Evolutionary conservation across 1,139 yeast species (phyloP), one percentile per base, ranked within the genome.

Genomic region (Martiniozyma asiatica): DNA sequence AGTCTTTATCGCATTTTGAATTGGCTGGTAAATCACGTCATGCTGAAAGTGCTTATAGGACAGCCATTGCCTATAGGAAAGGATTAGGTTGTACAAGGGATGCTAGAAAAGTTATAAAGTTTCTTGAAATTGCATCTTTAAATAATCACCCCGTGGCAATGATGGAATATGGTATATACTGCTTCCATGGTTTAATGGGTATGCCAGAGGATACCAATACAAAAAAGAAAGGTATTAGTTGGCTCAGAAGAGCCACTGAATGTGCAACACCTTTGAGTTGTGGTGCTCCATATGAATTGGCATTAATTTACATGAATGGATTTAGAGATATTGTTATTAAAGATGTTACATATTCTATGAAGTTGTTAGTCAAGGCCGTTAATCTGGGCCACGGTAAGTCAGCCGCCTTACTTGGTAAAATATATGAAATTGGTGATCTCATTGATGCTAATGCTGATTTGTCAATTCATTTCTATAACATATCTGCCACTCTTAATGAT

Each of bases 111-210:
- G 89, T 94, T 1, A 59, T 84, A 9, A 93, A 82, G 42, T 85
- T 77, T 52, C 59, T 84, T 38, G 78, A 81, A 48, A 77, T 77
- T 53, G 94, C 97, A 0, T 94, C 97, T 0, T 68, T 87, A 18
- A 78, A 79, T 48, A 82, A 82, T 48, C 98, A 89, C 51, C 85
- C 96, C 0, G 89, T 94, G 10, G 95, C 97, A 5, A 84, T 87
- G 94, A 79, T 79, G 57, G 80, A 87, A 48, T 63, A 85, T 39
- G 97, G 97, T 6, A 64, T 82, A 29, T 85, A 87, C 40, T 78
- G 85, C 24, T 89, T 79, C 51, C 72, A 82, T 48, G 74, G 84
- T 8, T 65, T 81, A 42, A 76, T 87, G 87, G 96, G 97, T 1
- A 53, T 87, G 30, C 63, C 78, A 5, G 67, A 68, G 39, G 75